Evolutionary conservation across 202 grass and related monocot species (phyloP), one percentile per base, ranked within the genome.

Genomic region (Carex arenaria): DNA sequence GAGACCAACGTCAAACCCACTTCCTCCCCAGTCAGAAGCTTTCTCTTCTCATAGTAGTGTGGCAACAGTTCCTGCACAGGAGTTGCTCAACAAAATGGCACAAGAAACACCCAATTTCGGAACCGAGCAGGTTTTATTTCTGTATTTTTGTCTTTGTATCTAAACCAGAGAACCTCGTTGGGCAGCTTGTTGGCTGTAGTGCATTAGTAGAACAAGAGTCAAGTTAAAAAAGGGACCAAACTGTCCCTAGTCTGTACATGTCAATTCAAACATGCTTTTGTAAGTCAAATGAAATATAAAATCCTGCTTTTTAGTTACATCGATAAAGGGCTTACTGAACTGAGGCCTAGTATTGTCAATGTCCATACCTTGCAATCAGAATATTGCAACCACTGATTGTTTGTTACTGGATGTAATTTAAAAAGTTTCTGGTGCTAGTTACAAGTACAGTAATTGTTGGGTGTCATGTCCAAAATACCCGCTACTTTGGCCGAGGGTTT

Each of bases 91-190:
- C 26, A 96, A 92, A 94, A 92, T 96, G 89, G 88, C 97, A 79
- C 97, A 96, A 84, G 86, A 99, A 82, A 95, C 85, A 86, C 97
- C 93, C 67, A 99, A 99, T 88, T 99, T 99, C 64, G 96, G 96
- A 89, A 99, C 96, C 59, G 96, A 99, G 84, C 96, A 92, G 88
- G 93, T 83, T 80, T 57, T 81, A 83, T 15, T 59, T 64, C 52
- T 76, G 66, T 30, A 78, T 79, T 72, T 12, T 72, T 72, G 38
- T 52, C 20, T 51, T 72, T 51, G 12, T 12, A 52, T 72, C 69
- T 72, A 52, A 49, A 5, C 43, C 14, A 4, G 49, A 26, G 43
- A 72, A 71, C 26, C 69, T 72, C 3, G 52, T 52, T 72, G n/a
- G 19, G 20, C 69, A 7, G 42, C 10, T 14, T 49, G 10, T 51